These are phyloP conservation scores for Parmelia sp. DNA, from an alignment of 495 filamentous ascomycete genomes.

Conservation along the genomic window DNA sequence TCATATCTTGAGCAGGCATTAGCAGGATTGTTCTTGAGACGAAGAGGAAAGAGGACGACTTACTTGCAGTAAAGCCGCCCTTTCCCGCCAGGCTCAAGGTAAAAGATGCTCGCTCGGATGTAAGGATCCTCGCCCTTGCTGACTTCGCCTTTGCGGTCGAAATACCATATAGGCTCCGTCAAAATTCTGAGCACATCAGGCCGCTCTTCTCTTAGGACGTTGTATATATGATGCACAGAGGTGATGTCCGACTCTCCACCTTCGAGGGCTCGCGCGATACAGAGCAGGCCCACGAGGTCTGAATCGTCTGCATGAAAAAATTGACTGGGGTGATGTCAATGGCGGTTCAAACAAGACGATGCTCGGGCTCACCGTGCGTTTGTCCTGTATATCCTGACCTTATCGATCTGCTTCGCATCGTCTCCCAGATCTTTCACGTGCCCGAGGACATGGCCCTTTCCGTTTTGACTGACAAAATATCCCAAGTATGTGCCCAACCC, in stretches of 20 bases:
- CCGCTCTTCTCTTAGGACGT: slow-evolving; percentile 63
- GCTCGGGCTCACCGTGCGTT: slow-evolving; percentile 57
- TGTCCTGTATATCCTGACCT: slow-evolving; percentile 82
- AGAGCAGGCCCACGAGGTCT: slow-evolving; percentile 81
- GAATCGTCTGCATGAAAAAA: slow-evolving; percentile 79
- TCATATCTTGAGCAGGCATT: slow-evolving; percentile 53
- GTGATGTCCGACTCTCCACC: slow-evolving; percentile 83
- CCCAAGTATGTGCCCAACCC: slow-evolving; percentile 81
- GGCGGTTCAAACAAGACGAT: neutral
- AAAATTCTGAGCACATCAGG: slow-evolving; percentile 74
- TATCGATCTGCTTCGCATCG: slow-evolving; percentile 71
- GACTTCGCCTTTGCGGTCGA: slow-evolving; percentile 87
- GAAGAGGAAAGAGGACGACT: neutral
- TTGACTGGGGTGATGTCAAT: slow-evolving; percentile 37
- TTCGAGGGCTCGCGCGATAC: slow-evolving; percentile 67
- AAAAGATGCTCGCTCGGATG: slow-evolving; percentile 67
- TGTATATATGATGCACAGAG: slow-evolving; percentile 76
- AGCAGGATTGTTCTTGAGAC: neutral
- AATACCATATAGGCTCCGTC: slow-evolving; percentile 79
- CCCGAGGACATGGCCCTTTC: slow-evolving; percentile 78
- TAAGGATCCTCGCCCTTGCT: slow-evolving; percentile 68
- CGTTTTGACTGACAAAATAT: slow-evolving; percentile 81
- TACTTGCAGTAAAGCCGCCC: slow-evolving; percentile 52
- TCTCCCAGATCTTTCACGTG: slow-evolving; percentile 89
- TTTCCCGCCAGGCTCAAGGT: slow-evolving; percentile 46